phyloP scores from a whole-genome alignment of 768 basidiomycete species.

The Dioszegia crocea region DNA sequence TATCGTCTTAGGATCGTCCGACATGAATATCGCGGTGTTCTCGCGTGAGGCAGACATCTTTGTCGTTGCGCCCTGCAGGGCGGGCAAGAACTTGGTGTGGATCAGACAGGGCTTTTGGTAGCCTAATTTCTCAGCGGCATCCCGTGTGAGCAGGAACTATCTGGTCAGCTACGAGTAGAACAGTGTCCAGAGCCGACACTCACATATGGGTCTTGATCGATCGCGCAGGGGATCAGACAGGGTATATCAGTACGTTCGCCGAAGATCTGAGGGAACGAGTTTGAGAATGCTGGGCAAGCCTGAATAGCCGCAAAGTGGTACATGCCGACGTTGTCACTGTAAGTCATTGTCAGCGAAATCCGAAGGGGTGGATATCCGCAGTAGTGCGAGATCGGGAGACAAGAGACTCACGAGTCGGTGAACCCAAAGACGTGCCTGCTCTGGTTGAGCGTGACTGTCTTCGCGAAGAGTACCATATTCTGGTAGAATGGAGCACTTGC shows the following conservation, averaged over 20 bases:
- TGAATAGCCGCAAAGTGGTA: slow-evolving; percentile 94
- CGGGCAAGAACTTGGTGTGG: slow-evolving; percentile 97
- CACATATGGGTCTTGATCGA: slow-evolving; percentile 65
- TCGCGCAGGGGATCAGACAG: slow-evolving; percentile 93
- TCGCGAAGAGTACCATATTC: slow-evolving; percentile 87
- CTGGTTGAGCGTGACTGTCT: slow-evolving; percentile 88
- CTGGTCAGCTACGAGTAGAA: no score
- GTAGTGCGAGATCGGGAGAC: neutral
- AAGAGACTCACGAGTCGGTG: slow-evolving; percentile 73
- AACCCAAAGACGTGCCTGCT: slow-evolving; percentile 96
- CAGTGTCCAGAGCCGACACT: slow-evolving; percentile 10
- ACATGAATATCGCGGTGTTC: slow-evolving; percentile 95
- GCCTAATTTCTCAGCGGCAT: slow-evolving; percentile 87
- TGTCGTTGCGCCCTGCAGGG: slow-evolving; percentile 93
- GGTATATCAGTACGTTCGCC: slow-evolving; percentile 76
- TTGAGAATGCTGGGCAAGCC: slow-evolving; percentile 92
- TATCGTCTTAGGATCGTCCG: slow-evolving; percentile 83
- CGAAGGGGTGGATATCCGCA: slow-evolving; percentile 51
- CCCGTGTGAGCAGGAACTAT: slow-evolving; percentile 97
- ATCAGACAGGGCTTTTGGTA: slow-evolving; percentile 90
- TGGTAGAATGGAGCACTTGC: slow-evolving; percentile 90
- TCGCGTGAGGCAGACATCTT: slow-evolving; percentile 98
- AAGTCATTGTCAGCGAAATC: no score
- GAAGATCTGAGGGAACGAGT: slow-evolving; percentile 97
- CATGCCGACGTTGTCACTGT: slow-evolving; percentile 98